Conservation (phyloP, 1,139 yeast species). For the Blastobotrys capitulatus region DNA sequence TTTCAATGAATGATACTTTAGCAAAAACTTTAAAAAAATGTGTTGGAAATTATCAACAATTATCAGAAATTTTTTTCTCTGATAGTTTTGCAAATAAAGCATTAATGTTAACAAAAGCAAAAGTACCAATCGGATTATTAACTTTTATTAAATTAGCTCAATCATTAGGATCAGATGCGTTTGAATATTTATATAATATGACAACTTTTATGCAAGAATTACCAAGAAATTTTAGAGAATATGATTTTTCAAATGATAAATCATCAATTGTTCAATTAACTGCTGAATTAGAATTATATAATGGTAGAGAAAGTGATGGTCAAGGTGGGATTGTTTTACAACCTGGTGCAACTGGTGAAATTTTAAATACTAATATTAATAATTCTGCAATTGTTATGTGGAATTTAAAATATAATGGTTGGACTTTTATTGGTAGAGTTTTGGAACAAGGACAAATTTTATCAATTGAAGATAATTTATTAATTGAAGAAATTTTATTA, state of each 20-base stretch:
- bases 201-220: slow-evolving; percentile 51
- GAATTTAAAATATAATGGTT: slow-evolving; percentile 71
- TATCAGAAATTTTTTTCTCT: slow-evolving; percentile 54
- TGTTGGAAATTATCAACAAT: slow-evolving; percentile 49
- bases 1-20: slow-evolving; percentile 52
- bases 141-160: slow-evolving; percentile 61
- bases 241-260: slow-evolving; percentile 31
- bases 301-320: slow-evolving; percentile 38
- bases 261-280: slow-evolving; percentile 37
- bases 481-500: slow-evolving; percentile 45
- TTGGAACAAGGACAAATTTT: slow-evolving; percentile 47
- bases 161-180: slow-evolving; percentile 54
- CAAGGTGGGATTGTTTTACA: slow-evolving; percentile 40
- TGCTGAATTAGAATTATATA: slow-evolving; percentile 37
- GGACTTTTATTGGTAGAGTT: slow-evolving; percentile 78
- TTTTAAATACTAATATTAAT: slow-evolving; percentile 33
- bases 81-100: slow-evolving; percentile 50
- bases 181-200: slow-evolving; percentile 53
- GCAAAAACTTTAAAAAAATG: slow-evolving; percentile 48
- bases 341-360: slow-evolving; percentile 64
- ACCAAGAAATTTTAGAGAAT: slow-evolving; percentile 32
- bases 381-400: slow-evolving; percentile 52
- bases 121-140: slow-evolving; percentile 62
- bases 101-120: slow-evolving; percentile 59
- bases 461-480: slow-evolving; percentile 28